Evolutionary conservation across 768 basidiomycete species (phyloP), one percentile per base, ranked within the genome.

Genomic region (Nidularia pulvinata): DNA sequence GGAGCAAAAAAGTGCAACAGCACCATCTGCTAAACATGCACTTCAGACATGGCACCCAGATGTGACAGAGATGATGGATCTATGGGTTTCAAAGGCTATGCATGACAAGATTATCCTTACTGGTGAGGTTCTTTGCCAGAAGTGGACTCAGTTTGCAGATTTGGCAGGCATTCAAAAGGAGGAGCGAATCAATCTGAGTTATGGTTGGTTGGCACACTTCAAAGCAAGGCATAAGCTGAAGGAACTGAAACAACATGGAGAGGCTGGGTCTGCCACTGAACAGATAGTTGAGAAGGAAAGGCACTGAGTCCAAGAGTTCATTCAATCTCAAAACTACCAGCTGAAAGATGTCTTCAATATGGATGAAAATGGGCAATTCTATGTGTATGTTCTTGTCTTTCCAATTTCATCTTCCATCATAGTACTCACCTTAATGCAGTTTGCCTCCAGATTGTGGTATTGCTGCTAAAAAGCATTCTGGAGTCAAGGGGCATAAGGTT

Each of bases 11-110:
- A n/a, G 37, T n/a, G 37, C 37, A 13, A 33, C 50, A 9, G 39
- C 57, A 9, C 22, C 49, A 4, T 52, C 9, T n/a, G 45, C 61
- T 1, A 73, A 74, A 45, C 64, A 61, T 6, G 55, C 42, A 10
- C 46, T 50, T 6, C 67, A 70, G 43, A 70, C 62, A 1, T 49
- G 69, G 33, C 66, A 69, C 36, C 70, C 70, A 4, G 65, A 73
- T 36, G 58, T 76, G 0, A 55, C 55, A 0, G 65, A 73, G 22
- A 71, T 71, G 67, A 37, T 75, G 59, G 58, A 70, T 1, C 53
- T 73, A 1, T 76, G 75, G 73, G 63, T 74, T 7, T 57, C 56
- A 19, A 66, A 71, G 46, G 74, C 69, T 13, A 67, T 69, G 65
- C 33, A 37, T 1, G 63, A 72, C 51, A 51, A 50, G 1, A 47